Conservation (phyloP, 441 rosid genomes). For the Manihot esculenta region DNA sequence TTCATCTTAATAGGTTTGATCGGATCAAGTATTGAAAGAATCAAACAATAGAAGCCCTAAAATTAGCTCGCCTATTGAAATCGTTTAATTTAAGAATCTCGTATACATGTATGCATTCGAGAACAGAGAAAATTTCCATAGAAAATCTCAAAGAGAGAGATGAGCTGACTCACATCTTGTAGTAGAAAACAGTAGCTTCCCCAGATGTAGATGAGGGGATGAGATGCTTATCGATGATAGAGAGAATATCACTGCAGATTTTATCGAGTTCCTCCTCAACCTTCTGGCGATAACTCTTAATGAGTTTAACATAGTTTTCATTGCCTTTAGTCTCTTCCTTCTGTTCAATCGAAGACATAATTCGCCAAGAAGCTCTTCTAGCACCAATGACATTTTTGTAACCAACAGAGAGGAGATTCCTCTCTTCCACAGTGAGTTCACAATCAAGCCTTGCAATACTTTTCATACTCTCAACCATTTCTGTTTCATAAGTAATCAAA, state of each 20-base stretch:
- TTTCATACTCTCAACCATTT: conserved; percentile 98
- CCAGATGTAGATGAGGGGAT: conserved; percentile 83
- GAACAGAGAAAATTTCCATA: no score
- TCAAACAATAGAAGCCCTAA: no score
- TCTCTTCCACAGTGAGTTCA: conserved; percentile 84
- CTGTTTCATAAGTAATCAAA: conserved; percentile 33
- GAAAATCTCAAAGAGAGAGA: no score
- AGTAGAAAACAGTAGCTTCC: conserved; percentile 97
- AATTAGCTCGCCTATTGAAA: no score
- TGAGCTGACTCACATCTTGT: conserved; percentile 66
- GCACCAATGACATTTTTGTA: conserved; percentile 94
- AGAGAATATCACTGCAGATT: conserved; percentile 79
- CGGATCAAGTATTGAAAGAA: no score
- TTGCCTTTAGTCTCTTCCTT: conserved; percentile 87
- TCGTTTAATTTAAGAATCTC: no score
- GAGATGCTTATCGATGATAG: conserved; percentile 82
- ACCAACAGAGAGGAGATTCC: conserved; percentile 88
- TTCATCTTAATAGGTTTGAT: no score
- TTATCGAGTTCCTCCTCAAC: conserved; percentile 95
- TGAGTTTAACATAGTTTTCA: conserved; percentile 72
- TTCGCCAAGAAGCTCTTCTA: conserved; percentile 86
- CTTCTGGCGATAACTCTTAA: conserved; percentile 82
- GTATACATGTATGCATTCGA: no score
- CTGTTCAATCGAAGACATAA: conserved; percentile 93
- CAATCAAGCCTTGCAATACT: conserved; percentile 75